These are phyloP conservation scores for Tylopilus microsporus DNA, from an alignment of 1,284 basidiomycete species.

Conservation along the genomic window DNA sequence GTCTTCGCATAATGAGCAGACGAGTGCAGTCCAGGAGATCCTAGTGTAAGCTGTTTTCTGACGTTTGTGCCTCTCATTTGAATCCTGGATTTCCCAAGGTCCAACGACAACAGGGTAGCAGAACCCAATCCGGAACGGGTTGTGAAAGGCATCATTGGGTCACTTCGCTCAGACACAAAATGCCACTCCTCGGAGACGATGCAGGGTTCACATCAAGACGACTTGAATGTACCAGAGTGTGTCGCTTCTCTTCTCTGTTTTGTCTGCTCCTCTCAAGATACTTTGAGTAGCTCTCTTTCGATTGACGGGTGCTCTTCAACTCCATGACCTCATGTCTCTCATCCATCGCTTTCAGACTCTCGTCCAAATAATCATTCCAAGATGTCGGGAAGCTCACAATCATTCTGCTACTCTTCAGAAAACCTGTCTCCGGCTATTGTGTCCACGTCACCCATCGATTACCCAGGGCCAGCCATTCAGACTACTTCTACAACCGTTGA, in stretches of 20 bases:
- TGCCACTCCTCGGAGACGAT: background rate
- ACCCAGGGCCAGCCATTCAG: background rate
- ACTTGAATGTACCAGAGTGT: background rate
- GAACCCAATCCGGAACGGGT: background rate
- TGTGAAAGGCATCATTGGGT: background rate
- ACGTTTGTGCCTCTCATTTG: background rate
- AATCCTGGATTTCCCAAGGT: background rate
- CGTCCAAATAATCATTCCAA: background rate
- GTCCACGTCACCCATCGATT: background rate
- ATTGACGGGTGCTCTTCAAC: background rate
- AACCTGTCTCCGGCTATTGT: background rate
- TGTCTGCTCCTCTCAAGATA: background rate
- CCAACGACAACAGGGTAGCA: background rate
- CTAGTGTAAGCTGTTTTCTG: background rate
- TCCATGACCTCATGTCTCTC: background rate
- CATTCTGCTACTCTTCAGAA: background rate
- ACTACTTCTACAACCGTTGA: too few relatives aligned
- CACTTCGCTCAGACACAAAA: background rate
- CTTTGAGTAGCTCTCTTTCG: background rate
- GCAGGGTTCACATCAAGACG: too few relatives aligned
- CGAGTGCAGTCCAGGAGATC: background rate
- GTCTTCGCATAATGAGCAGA: background rate
- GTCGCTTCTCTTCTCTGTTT: background rate
- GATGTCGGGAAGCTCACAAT: background rate
- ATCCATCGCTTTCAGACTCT: background rate